phyloP scores from a whole-genome alignment of 768 basidiomycete species.

The Tricholoma flavovirens region DNA sequence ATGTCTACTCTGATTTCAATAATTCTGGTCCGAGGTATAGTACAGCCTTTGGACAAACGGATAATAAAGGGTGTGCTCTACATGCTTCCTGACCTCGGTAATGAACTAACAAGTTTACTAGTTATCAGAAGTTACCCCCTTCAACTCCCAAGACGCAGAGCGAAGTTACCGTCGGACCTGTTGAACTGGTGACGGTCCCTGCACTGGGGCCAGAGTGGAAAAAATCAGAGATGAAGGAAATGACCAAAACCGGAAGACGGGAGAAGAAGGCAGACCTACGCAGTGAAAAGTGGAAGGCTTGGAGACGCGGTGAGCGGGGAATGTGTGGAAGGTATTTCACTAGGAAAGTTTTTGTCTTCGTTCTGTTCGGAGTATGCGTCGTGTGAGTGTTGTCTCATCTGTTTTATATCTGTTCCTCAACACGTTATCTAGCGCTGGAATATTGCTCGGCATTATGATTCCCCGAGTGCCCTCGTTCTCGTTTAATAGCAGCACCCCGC shows the following conservation, averaged over 20 bases:
- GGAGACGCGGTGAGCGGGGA: slow-evolving; percentile 76
- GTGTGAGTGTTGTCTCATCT: slow-evolving; percentile 34
- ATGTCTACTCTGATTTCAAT: slow-evolving; percentile 88
- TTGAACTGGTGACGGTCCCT: slow-evolving; percentile 90
- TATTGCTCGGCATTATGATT: slow-evolving; percentile 73
- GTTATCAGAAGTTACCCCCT: slow-evolving; percentile 42
- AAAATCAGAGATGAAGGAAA: slow-evolving; percentile 66
- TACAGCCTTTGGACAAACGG: slow-evolving; percentile 45
- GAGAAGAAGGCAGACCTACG: slow-evolving; percentile 54
- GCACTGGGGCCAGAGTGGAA: slow-evolving; percentile 90
- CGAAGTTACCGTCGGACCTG: slow-evolving; percentile 36
- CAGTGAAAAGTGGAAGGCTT: slow-evolving; percentile 60
- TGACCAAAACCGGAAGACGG: slow-evolving; percentile 66
- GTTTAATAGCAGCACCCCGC: slow-evolving; percentile 53
- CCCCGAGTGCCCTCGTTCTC: slow-evolving; percentile 76
- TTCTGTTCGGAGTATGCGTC: slow-evolving; percentile 54
- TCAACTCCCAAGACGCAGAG: slow-evolving; percentile 35
- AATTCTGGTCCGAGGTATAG: slow-evolving; percentile 79
- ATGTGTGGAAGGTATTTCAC: slow-evolving; percentile 79
- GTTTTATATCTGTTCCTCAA: slow-evolving; percentile 6
- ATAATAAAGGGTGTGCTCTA: slow-evolving; percentile 38
- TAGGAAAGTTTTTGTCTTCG: slow-evolving; percentile 63
- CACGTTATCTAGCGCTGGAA: slow-evolving; percentile 41
- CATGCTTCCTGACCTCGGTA: no score
- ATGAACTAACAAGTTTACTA: slow-evolving; percentile 13